Base-by-base conservation (phyloP, 371 early-diverging fungal genomes). In the Apophysomyces trapeziformis region DNA sequence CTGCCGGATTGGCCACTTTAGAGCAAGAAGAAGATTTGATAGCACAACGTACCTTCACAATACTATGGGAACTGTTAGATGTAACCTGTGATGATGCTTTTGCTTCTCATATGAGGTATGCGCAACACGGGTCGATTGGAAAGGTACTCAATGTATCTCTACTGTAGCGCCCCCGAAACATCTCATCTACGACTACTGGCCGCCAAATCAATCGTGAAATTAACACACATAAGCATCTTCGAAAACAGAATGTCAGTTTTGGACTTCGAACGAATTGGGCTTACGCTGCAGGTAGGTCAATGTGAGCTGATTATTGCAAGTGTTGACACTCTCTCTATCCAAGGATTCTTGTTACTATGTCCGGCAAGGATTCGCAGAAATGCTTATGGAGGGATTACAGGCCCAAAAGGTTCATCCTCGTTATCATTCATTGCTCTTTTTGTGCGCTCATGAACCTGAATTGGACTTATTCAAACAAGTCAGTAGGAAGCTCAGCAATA, bases 381-480 rank as follows among this genome's bases (percentile, higher is more conserved):
- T 87, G 59, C 77, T 98, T 54, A 84, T 94, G 68, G 87, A 85
- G 43, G 85, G 88, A 38, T 75, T 97, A 26, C 83, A 85, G 7
- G 57, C 69, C 1, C 71, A 82, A 41, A 80, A 82, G 12, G 70
- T 97, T 0, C 90, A 89, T 59, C 73, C 85, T 37, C 86, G 93
- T 7, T 96, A 87, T 64, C 69, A 90, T 44, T 77, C 92, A 8
- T 69, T 91, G 1, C 69, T 96, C 50, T 86, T 93, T 66, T 71
- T 96, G 32, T 90, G 87, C 4, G 97, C 96, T 0, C 91, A 93
- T 68, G 99, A 98, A 57, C 94, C 95, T 0, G 96, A 95, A 67
- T 58, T 63, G 0, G 83, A 78, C 0, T 82, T 96, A 57, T 71
- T 84, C 58, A 75, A 77, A 18, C 78, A 76, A 57, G 68, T 68